These are phyloP conservation scores for Colletotrichum musicola DNA, from an alignment of 2,329 filamentous ascomycete species.

Conservation along the genomic window DNA sequence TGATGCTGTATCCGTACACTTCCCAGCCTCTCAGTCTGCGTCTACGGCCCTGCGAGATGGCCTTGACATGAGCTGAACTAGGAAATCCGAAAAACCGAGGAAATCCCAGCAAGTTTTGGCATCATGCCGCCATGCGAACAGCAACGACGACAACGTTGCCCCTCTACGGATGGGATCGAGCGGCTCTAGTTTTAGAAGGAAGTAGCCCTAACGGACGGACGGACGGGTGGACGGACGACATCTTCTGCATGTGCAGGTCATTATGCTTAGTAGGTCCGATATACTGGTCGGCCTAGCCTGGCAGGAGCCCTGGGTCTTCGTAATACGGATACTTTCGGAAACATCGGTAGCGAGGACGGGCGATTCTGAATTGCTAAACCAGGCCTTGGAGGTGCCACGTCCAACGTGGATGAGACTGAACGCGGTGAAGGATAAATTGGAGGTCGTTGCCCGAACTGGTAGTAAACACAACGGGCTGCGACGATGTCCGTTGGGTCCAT, in stretches of 20 bases:
- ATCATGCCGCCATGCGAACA: background rate
- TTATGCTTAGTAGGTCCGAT: too few relatives aligned
- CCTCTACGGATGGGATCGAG: background rate
- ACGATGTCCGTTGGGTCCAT: constrained; percentile 3
- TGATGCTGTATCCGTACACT: constrained; percentile 6
- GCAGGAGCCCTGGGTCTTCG: background rate
- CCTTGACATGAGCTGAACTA: constrained; percentile 20
- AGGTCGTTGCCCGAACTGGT: background rate
- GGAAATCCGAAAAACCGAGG: constrained; percentile 1
- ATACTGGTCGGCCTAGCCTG: too few relatives aligned
- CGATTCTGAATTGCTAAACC: constrained; percentile 12
- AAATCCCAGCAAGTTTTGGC: constrained; percentile 18
- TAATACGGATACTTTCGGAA: constrained; percentile 11
- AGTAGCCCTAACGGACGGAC: background rate
- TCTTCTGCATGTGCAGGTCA: background rate
- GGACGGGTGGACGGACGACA: constrained; percentile 42
- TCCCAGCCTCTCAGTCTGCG: constrained; percentile 30
- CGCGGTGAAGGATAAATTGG: background rate
- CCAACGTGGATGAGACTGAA: constrained; percentile 8
- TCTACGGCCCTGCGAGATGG: constrained; percentile 2
- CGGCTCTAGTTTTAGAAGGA: constrained; percentile 1
- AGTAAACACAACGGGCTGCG: constrained; percentile 13
- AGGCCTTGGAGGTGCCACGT: constrained; percentile 26
- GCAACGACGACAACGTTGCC: constrained; percentile 10
- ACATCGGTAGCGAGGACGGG: constrained; percentile 23